Evolutionary conservation across 176 grass and related monocot genomes (phyloP).

Genomic region (Saccharum officinarum): DNA sequence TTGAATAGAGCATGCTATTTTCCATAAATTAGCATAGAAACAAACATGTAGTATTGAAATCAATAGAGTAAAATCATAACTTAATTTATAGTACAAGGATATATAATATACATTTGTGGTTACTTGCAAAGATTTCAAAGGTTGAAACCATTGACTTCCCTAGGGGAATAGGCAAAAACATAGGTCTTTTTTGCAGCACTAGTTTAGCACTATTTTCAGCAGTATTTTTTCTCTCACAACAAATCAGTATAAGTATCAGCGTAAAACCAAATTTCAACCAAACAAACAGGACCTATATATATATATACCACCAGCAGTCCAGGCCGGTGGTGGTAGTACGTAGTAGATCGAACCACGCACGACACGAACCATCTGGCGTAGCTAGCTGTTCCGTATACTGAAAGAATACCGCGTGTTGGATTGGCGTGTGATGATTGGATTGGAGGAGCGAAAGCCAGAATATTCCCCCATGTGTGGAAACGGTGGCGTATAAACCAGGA

Average conservation of each 20-base stretch:
- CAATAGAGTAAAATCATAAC: not conserved
- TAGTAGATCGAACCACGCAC: constrained; percentile 21
- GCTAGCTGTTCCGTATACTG: constrained; percentile 41
- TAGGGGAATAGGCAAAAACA: not conserved
- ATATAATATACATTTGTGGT: too few species aligned
- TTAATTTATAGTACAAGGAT: too few species aligned
- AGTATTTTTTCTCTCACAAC: too few species aligned
- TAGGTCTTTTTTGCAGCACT: too few species aligned
- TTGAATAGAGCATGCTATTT: not conserved
- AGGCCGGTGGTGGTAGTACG: not conserved
- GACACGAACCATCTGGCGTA: not conserved
- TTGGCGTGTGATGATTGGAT: constrained; percentile 43
- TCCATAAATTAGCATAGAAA: not conserved
- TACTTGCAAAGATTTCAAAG: not conserved
- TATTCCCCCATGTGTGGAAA: constrained; percentile 41
- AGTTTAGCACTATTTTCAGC: too few species aligned
- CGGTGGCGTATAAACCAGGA: constrained; percentile 32
- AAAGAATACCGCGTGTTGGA: constrained; percentile 23
- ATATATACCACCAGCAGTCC: not conserved
- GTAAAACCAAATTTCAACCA: too few species aligned
- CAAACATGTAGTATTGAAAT: not conserved
- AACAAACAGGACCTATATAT: not conserved
- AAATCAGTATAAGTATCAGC: too few species aligned
- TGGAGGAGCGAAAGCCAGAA: constrained; percentile 15
- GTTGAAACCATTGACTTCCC: constrained; percentile 13